Evolutionary conservation across 2,329 filamentous ascomycete species (phyloP).

Genomic region (Gaeumannomyces tritici): DNA sequence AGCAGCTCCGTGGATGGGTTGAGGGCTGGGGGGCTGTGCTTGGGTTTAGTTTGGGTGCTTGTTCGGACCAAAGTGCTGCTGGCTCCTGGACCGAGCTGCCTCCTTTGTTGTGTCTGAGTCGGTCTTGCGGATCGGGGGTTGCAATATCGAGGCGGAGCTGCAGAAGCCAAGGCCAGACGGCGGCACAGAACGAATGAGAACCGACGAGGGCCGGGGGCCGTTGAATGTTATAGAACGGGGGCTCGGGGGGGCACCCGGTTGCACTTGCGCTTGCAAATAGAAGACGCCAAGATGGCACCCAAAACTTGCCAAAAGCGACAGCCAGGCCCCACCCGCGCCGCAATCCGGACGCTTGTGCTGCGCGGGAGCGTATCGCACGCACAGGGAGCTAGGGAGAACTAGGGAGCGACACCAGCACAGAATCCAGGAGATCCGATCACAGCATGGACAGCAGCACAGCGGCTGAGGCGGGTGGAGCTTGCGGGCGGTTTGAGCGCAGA

Average conservation of each 20-base stretch:
- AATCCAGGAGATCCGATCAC: not conserved
- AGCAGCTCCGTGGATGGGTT: not conserved
- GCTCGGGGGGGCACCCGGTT: no score
- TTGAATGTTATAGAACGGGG: not conserved
- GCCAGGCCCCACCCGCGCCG: not conserved
- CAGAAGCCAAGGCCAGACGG: not conserved
- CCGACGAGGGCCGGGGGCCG: not conserved
- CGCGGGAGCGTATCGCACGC: no score
- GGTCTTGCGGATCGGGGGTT: not conserved
- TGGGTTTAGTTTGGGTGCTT: not conserved
- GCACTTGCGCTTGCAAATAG: not conserved
- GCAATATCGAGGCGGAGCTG: not conserved
- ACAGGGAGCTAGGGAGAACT: not conserved
- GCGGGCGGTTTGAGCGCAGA: not conserved
- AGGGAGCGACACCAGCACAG: no score
- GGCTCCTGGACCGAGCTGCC: no score
- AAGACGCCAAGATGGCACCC: not conserved
- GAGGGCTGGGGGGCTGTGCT: not conserved
- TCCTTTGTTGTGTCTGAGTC: not conserved
- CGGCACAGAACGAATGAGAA: not conserved
- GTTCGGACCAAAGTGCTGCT: not conserved
- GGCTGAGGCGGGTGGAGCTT: not conserved
- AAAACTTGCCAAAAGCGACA: not conserved
- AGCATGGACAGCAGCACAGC: no score
- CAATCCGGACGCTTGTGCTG: not conserved